phyloP scores from a whole-genome alignment of 1,284 basidiomycete species.

The Apiotrichum mycotoxinovorans region DNA sequence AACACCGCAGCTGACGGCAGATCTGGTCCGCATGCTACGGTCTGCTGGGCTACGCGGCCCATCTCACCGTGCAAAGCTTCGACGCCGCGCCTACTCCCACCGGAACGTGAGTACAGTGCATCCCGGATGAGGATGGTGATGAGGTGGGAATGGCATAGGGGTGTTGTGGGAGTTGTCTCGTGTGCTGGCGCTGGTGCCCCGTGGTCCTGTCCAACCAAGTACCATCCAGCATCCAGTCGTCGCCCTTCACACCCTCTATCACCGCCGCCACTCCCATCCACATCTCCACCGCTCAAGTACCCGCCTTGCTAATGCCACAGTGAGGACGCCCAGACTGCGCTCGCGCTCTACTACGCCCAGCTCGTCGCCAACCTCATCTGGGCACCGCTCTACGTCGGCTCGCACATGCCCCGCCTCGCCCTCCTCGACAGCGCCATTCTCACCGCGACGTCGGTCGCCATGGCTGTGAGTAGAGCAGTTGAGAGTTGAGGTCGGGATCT shows the following conservation, averaged over 20 bases:
- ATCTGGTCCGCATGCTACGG: conserved; percentile 47
- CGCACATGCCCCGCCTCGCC: conserved; percentile 52
- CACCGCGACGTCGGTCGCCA: conserved; percentile 60
- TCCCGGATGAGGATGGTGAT: background rate
- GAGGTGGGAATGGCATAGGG: too few relatives aligned
- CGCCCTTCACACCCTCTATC: background rate
- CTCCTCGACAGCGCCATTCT: conserved; percentile 62
- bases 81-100: conserved; percentile 54
- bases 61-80: conserved; percentile 60
- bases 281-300: background rate
- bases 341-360: conserved; percentile 68
- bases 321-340: conserved; percentile 55
- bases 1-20: conserved; percentile 1
- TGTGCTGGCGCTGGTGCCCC: background rate
- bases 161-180: background rate
- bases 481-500: background rate
- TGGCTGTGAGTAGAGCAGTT: conserved; percentile 56
- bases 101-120: conserved; percentile 51
- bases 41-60: conserved; percentile 68
- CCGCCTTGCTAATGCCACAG: conserved; percentile 33
- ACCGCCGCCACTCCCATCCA: background rate
- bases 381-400: conserved; percentile 69
- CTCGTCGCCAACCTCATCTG: conserved; percentile 65
- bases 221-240: too few relatives aligned
- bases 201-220: too few relatives aligned